Conservation (phyloP, 108 stramenopile species). For the Epithemia pelagica region DNA sequence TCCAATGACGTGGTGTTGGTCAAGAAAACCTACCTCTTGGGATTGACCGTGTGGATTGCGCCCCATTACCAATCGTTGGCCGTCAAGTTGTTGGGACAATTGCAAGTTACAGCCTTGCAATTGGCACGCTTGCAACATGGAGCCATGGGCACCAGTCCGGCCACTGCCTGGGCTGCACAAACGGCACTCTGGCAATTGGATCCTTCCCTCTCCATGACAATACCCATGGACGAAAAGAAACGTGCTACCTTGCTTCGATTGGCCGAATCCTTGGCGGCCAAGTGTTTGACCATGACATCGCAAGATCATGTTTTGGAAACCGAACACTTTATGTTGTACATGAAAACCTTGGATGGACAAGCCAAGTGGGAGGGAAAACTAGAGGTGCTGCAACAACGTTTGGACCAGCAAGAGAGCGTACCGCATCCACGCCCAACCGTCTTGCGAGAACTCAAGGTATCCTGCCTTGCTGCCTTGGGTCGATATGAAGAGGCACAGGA, state of each 20-base stretch:
- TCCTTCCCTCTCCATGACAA: background rate
- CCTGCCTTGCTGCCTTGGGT: conserved; percentile 24
- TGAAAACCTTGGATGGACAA: conserved; percentile 46
- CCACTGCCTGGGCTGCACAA: conserved; percentile 39
- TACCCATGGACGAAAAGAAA: conserved; percentile 15
- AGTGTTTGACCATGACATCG: conserved; percentile 19
- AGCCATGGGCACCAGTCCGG: conserved; percentile 12
- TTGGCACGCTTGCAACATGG: conserved; percentile 23
- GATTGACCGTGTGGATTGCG: conserved; percentile 26
- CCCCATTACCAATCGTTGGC: conserved; percentile 22
- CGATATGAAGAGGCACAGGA: conserved; percentile 31
- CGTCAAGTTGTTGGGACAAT: conserved; percentile 18
- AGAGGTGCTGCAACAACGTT: conserved; percentile 25
- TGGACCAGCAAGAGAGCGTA: background rate
- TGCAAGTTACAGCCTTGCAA: conserved; percentile 38
- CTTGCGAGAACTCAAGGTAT: conserved; percentile 24
- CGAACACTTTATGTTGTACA: conserved; percentile 47
- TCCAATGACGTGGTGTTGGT: conserved; percentile 11
- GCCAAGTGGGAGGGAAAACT: conserved; percentile 52
- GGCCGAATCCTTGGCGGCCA: conserved; percentile 56
- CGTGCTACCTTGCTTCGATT: conserved; percentile 47
- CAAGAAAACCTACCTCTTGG: conserved; percentile 26
- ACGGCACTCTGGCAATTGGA: conserved; percentile 43
- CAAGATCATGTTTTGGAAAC: conserved; percentile 20
- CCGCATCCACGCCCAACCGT: conserved; percentile 6